Percentiles rank a stretch among this genome's conserved stretches.
These are phyloP conservation scores for Talaromyces amestolkiae DNA, from an alignment of 2,329 filamentous ascomycete genomes.

Conservation along the genomic window DNA sequence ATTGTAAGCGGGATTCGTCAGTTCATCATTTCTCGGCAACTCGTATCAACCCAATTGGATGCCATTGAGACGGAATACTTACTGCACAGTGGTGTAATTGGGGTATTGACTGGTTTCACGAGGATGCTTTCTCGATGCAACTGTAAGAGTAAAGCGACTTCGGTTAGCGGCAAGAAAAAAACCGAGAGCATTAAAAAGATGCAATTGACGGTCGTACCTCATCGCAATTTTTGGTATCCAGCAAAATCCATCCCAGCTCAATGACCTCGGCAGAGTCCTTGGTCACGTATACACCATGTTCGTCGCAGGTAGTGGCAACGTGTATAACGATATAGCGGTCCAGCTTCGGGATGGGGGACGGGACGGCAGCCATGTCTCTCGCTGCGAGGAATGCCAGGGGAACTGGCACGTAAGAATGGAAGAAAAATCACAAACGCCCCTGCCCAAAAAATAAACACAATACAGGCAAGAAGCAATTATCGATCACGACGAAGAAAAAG, in stretches of 20 bases:
- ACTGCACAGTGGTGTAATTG: conserved; percentile 98
- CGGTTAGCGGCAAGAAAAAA: conserved; percentile 33
- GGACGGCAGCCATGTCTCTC: conserved; percentile 45
- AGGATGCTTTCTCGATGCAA: conserved; percentile 92
- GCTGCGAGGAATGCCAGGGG: conserved; percentile 19
- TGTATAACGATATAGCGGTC: conserved; percentile 98
- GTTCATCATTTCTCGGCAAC: neutral
- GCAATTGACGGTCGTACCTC: conserved; percentile 63
- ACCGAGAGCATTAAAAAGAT: conserved; percentile 11
- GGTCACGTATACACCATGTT: conserved; percentile 98
- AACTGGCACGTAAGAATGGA: conserved; percentile 16
- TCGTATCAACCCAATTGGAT: conserved; percentile 20
- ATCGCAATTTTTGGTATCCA: conserved; percentile 86
- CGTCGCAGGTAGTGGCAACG: conserved; percentile 97
- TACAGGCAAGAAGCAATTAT: conserved; percentile 15
- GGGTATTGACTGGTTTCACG: conserved; percentile 97
- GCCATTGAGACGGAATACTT: conserved; percentile 52
- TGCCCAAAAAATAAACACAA: conserved; percentile 16
- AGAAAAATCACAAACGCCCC: conserved; percentile 19
- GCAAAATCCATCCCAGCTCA: conserved; percentile 95
- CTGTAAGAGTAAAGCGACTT: conserved; percentile 49
- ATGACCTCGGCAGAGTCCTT: conserved; percentile 99
- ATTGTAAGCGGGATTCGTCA: conserved; percentile 21
- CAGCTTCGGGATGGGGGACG: conserved; percentile 65
- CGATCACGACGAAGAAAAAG: conserved; percentile 19